These are phyloP conservation scores for Tuber melanosporum DNA, from an alignment of 495 filamentous ascomycete genomes.

Conservation along the genomic window DNA sequence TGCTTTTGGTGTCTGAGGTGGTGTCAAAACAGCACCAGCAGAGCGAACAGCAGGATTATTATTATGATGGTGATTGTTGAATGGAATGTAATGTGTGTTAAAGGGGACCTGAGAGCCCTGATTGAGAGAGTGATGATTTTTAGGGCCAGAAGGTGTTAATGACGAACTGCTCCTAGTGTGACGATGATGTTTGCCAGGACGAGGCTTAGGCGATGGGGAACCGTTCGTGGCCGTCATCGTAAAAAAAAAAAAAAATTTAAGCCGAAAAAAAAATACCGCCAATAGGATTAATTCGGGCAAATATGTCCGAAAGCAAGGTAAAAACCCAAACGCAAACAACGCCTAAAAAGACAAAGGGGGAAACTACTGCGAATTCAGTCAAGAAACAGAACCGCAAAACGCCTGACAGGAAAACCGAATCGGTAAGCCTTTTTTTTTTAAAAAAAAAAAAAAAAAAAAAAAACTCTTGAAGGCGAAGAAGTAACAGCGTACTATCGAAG, in stretches of 20 bases:
- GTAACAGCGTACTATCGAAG: neutral
- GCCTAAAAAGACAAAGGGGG: conserved; percentile 17
- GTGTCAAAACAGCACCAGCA: conserved; percentile 14
- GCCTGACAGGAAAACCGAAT: conserved; percentile 8
- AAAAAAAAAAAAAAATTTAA: neutral
- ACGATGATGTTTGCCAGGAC: conserved; percentile 32
- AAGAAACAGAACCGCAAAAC: conserved; percentile 16
- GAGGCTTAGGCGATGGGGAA: conserved; percentile 32
- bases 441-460: too few relatives aligned
- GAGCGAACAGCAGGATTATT: conserved; percentile 23
- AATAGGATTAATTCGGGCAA: conserved; percentile 27
- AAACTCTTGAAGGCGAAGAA: conserved; percentile 1
- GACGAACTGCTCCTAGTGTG: conserved; percentile 37
- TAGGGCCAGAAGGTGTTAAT: conserved; percentile 16
- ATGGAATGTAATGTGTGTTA: conserved; percentile 24
- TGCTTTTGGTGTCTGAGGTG: conserved; percentile 31
- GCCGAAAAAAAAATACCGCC: conserved; percentile 33
- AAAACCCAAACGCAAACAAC: conserved; percentile 17
- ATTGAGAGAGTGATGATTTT: conserved; percentile 17
- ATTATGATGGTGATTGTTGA: conserved; percentile 10
- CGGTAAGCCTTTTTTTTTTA: neutral
- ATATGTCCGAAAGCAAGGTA: conserved; percentile 14
- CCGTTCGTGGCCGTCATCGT: conserved; percentile 31
- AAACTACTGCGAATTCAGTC: conserved; percentile 21
- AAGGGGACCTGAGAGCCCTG: conserved; percentile 18